These are phyloP conservation scores for Aspergillus kassunensis DNA, from an alignment of 495 filamentous ascomycete genomes.

Conservation along the genomic window DNA sequence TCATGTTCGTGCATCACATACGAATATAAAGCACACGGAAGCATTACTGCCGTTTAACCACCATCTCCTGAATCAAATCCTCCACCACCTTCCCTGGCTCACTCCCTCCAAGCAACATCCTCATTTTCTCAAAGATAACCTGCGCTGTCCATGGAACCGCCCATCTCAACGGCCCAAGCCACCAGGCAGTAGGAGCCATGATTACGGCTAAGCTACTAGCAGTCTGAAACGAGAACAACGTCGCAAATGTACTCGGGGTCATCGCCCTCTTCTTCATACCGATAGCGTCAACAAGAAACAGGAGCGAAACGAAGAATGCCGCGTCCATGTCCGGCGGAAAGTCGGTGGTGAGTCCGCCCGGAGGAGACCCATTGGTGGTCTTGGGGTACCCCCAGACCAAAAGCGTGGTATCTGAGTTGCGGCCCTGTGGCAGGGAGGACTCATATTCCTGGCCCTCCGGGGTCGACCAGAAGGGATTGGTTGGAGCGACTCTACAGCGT, in stretches of 20 bases:
- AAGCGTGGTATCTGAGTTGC: not conserved
- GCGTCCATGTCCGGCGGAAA: constrained; percentile 13
- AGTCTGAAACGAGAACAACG: constrained; percentile 10
- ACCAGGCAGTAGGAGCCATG: constrained; percentile 4
- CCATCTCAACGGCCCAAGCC: constrained; percentile 11
- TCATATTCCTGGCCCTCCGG: constrained; percentile 6
- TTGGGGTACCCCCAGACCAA: constrained; percentile 11
- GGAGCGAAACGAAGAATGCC: constrained; percentile 9
- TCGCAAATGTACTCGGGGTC: not conserved
- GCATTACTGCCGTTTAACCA: constrained; percentile 7
- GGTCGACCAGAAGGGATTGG: constrained; percentile 8
- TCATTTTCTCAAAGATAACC: not conserved
- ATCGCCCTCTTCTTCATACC: not conserved
- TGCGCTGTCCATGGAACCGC: not conserved
- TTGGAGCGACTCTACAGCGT: constrained; percentile 1
- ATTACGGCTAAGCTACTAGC: constrained; percentile 3
- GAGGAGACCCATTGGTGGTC: not conserved
- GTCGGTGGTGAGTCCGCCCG: constrained; percentile 3
- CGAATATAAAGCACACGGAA: too few species aligned
- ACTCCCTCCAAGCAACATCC: not conserved
- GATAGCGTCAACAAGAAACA: constrained; percentile 9
- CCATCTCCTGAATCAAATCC: constrained; percentile 1
- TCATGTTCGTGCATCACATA: too few species aligned
- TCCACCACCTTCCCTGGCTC: constrained; percentile 3
- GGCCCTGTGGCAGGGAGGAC: constrained; percentile 1